Percentiles rank a stretch among this genome's conserved stretches.
These are phyloP conservation scores for Marasmius fiardii DNA, from an alignment of 1,284 basidiomycete species.

Conservation along the genomic window DNA sequence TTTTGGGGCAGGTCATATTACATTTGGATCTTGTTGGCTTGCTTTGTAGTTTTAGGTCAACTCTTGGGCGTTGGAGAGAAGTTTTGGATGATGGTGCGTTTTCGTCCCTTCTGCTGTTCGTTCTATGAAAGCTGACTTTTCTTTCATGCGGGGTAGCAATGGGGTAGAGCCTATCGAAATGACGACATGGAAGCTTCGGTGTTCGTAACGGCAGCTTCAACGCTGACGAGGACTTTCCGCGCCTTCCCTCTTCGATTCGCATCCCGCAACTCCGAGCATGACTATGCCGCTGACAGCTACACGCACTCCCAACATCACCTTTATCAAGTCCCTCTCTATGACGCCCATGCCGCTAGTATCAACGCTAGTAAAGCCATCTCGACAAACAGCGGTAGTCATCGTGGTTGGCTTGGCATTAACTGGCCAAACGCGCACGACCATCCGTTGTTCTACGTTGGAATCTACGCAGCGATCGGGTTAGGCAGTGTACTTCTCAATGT, in stretches of 20 bases:
- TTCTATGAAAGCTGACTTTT: background rate
- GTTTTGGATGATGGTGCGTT: slow-evolving; percentile 69
- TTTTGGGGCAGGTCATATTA: slow-evolving; percentile 50
- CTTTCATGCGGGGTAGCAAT: slow-evolving; percentile 33
- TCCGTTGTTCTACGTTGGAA: slow-evolving; percentile 61
- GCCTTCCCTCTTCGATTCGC: no score
- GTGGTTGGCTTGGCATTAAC: slow-evolving; percentile 19
- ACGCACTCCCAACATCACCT: slow-evolving; percentile 33
- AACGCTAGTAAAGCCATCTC: slow-evolving; percentile 14
- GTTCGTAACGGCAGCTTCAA: no score
- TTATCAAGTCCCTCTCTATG: background rate
- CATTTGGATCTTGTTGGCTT: slow-evolving; percentile 52
- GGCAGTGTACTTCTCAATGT: slow-evolving; percentile 43
- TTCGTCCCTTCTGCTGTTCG: background rate
- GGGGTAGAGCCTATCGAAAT: slow-evolving; percentile 56
- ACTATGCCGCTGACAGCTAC: slow-evolving; percentile 37
- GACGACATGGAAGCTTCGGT: background rate
- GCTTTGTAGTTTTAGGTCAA: slow-evolving; percentile 50
- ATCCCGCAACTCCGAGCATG: slow-evolving; percentile 25
- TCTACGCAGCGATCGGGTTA: slow-evolving; percentile 57
- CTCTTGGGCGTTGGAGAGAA: slow-evolving; percentile 57
- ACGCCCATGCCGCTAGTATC: no score
- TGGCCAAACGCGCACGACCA: slow-evolving; percentile 45
- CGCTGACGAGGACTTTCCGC: no score
- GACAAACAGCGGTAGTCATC: slow-evolving; percentile 13